Base-by-base conservation (phyloP, 2,329 filamentous ascomycete genomes). In the Diplodia seriata region DNA sequence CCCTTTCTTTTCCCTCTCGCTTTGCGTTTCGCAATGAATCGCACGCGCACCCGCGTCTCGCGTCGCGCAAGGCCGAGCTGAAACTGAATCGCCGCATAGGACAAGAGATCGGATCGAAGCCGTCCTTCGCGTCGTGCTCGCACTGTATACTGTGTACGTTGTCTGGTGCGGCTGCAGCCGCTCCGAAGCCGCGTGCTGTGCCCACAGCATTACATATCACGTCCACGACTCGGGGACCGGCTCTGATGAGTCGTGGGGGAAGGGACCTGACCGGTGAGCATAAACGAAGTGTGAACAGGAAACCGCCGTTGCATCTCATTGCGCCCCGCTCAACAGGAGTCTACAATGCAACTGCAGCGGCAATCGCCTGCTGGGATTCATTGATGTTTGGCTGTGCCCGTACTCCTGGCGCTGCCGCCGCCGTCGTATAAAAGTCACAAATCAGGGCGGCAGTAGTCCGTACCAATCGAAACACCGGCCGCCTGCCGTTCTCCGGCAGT, bases 21-120 rank as follows among this genome's bases (percentile, higher is more conserved):
- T 18, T 40, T 50, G 57, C 43, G 57, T 63, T 63, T 63, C 59
- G 59, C 59, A 63, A 63, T 49, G 29, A 63, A 49, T 63, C 59
- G 59, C 59, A 38, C 59, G 31, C 59, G 31, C 43, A 38, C 47
- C 43, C 59, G 59, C 26, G 31, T 31, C 59, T 63, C 29, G 47
- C 31, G 59, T 63, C 59, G 59, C 59, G 47, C 59, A 63, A 51
- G 33, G 31, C 59, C 59, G 59, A 29, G 57, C 59, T 38, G 59
- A 40, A 63, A 51, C 59, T 53, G 59, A 63, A 63, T 63, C 31
- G 59, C 59, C 33, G 47, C 23, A 23, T 12, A 51, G n/a, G 43
- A 47, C 43, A 47, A 49, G 40, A 50, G 59, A 63, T 63, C 59
- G 59, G 59, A 31, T 63, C 59, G 47, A 49, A n/a, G 29, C 5